Evolutionary conservation across 2,329 filamentous ascomycete species (phyloP), one percentile per base, ranked within the genome.

Genomic region (Fonsecaea pedrosoi): DNA sequence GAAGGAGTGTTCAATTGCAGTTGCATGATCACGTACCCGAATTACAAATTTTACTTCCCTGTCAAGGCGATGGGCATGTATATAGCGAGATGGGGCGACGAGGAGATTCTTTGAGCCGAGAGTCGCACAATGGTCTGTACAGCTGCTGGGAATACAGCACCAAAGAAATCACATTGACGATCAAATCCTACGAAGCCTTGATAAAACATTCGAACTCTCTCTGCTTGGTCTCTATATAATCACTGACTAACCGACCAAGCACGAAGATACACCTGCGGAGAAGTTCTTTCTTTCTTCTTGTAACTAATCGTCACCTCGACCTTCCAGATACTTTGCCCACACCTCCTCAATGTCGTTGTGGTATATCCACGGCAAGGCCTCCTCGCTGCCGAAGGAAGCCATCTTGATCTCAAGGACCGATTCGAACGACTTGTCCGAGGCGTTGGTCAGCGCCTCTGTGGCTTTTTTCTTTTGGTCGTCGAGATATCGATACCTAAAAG

Each of bases 1-100:
- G 95, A 99, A 78, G 95, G 95, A 1, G 95, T 99, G 10, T 99
- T 99, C 81, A 99, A 99, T 81, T 97, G 97, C 83, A 95, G 90
- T 75, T 98, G 88, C 84, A 98, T 97, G 92, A 99, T 99, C 71
- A 95, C 92, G 0, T 99, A 99, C 76, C 94, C 94, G 53, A 99
- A 99, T 83, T 99, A 99, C 84, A 99, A 98, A 82, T 95, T 97
- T 78, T 91, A 90, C 66, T 99, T 97, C 79, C 89, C 94, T 0
- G 91, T 98, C 77, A 96, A 96, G 81, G 95, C 95, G 1, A 78
- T 99, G 70, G 95, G 95, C 4, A 90, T 97, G 87, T 99, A 92
- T 83, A 88, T 90, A 4, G 85, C 82, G 73, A 87, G 84, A 70
- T 94, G 90, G 71, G 90, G 90, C 0, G 84, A 92, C 67, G 86